These are phyloP conservation scores for Ormosia emarginata DNA, from an alignment of 306 rosid species.

Conservation along the genomic window DNA sequence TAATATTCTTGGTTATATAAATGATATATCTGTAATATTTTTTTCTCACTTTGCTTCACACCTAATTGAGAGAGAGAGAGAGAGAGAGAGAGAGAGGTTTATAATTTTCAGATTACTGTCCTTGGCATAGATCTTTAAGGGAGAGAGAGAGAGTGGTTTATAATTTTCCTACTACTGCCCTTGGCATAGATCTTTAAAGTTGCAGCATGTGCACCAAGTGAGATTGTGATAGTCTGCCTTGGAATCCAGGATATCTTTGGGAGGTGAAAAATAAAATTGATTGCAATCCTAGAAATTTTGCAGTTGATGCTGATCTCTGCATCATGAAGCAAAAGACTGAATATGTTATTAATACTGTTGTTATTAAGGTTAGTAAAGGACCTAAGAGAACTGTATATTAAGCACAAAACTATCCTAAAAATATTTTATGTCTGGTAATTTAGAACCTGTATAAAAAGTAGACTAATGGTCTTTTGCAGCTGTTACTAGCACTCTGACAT, in stretches of 20 bases:
- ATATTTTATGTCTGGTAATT: not conserved
- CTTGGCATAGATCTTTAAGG: not conserved
- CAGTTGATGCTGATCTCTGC: not conserved
- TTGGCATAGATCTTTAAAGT: not conserved
- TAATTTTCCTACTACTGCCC: not conserved
- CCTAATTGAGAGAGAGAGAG: no score
- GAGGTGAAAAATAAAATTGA: not conserved
- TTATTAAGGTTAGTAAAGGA: not conserved
- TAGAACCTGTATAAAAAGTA: not conserved
- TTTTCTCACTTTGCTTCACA: not conserved
- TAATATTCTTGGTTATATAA: not conserved
- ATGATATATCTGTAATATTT: not conserved
- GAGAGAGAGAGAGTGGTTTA: not conserved
- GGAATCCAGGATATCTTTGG: not conserved
- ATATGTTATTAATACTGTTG: no score
- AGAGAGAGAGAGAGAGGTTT: not conserved
- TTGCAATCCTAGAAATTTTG: not conserved
- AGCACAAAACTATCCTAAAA: not conserved
- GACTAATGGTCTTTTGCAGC: not conserved
- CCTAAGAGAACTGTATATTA: not conserved
- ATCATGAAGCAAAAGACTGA: not conserved
- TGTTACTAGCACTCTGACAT: not conserved
- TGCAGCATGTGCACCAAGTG: not conserved
- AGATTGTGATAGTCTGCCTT: not conserved
- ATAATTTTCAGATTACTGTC: not conserved